A percentile compares a stretch with the other conserved stretches of the same genome.
Evolutionary conservation across 306 rosid species (phyloP).

Genomic region (Coriaria nepalensis): DNA sequence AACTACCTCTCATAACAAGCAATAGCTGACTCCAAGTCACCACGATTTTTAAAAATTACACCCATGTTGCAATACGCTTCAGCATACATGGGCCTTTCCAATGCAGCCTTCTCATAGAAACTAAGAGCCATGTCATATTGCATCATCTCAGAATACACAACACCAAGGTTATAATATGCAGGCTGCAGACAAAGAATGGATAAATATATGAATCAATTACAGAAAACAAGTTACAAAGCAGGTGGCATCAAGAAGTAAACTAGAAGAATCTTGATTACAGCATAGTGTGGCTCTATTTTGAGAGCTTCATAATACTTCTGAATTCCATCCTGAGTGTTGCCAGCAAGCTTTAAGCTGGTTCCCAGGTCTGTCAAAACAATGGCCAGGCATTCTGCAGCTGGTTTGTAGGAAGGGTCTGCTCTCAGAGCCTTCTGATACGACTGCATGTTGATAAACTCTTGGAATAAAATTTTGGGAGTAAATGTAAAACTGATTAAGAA

Average conservation of each 20-base stretch:
- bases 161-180: constrained; percentile 96
- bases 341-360: constrained; percentile 94
- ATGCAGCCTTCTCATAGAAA: constrained; percentile 94
- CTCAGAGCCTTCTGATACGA: constrained; percentile 84
- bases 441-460: constrained; percentile 30
- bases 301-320: constrained; percentile 96
- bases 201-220: constrained; percentile 4
- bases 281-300: constrained; percentile 83
- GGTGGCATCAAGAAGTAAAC: constrained; percentile 7
- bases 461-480: constrained; percentile 1
- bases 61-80: constrained; percentile 99
- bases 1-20: constrained; percentile 94
- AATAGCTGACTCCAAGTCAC: constrained; percentile 91
- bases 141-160: constrained; percentile 97
- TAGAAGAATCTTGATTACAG: constrained; percentile 37
- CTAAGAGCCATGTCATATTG: constrained; percentile 85
- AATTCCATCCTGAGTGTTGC: constrained; percentile 90
- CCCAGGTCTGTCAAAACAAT: constrained; percentile 97
- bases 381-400: constrained; percentile 89
- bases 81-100: constrained; percentile 97
- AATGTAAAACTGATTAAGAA: neutral
- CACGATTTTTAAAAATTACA: constrained; percentile 85
- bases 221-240: constrained; percentile 6
- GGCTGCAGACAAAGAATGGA: constrained; percentile 47
- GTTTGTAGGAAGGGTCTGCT: constrained; percentile 73